Conservation (phyloP, 495 filamentous ascomycete genomes). For the Astrothelium macrocarpum region DNA sequence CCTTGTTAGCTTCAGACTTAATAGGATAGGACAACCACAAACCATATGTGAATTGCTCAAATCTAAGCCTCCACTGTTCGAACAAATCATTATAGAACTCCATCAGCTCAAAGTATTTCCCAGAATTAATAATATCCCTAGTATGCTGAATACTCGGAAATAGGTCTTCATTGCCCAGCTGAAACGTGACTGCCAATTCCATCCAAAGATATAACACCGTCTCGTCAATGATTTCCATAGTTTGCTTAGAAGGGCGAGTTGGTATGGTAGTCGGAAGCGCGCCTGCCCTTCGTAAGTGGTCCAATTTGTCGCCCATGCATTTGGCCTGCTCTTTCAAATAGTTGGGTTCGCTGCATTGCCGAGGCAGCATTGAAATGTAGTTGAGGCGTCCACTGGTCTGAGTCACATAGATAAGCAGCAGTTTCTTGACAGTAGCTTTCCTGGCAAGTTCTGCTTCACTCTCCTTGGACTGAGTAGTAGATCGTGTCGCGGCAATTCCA, state of each 20-base stretch:
- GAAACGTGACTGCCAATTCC: conserved; percentile 80
- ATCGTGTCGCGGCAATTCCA: conserved; percentile 22
- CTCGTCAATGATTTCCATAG: conserved; percentile 41
- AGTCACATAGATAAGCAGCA: conserved; percentile 81
- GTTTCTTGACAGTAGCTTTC: conserved; percentile 69
- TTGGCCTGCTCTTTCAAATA: conserved; percentile 5
- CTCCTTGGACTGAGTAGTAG: conserved; percentile 46
- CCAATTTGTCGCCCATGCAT: not conserved
- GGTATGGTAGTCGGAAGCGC: conserved; percentile 21
- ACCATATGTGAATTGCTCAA: conserved; percentile 45
- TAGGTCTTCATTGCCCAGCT: conserved; percentile 69
- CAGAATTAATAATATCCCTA: conserved; percentile 72
- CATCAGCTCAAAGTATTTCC: conserved; percentile 69
- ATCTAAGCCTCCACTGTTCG: conserved; percentile 60
- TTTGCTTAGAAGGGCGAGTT: conserved; percentile 12
- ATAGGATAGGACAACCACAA: conserved; percentile 29
- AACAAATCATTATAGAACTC: conserved; percentile 70
- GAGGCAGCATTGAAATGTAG: conserved; percentile 85
- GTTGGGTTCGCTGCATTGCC: conserved; percentile 23
- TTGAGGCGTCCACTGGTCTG: conserved; percentile 87
- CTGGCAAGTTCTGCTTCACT: conserved; percentile 52
- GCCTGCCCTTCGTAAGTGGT: not conserved
- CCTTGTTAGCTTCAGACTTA: conserved; percentile 23
- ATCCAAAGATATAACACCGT: conserved; percentile 87
- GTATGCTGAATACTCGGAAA: conserved; percentile 80